Evolutionary conservation across 257 asterid genomes (phyloP).

Genomic region (Primulina eburnea): DNA sequence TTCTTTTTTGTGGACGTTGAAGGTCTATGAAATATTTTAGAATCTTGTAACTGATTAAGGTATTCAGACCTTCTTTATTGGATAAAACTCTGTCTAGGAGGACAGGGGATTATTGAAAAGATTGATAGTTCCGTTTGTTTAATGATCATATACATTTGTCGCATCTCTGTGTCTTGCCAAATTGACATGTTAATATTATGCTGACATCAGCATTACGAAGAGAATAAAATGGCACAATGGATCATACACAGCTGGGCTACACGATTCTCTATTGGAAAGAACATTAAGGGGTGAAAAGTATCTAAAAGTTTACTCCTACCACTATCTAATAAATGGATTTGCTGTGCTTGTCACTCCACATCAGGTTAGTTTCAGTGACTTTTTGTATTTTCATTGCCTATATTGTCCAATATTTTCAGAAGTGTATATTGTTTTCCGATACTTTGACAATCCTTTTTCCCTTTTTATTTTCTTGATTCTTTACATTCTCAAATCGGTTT

Average conservation of each 20-base stretch:
- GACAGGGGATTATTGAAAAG: neutral
- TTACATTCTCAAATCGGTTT: constrained; percentile 16
- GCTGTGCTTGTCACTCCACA: constrained; percentile 83
- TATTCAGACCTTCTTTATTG: neutral
- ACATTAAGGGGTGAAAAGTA: constrained; percentile 70
- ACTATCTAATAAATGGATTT: constrained; percentile 84
- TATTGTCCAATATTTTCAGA: neutral
- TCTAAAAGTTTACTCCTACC: constrained; percentile 91
- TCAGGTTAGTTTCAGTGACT: constrained; percentile 48
- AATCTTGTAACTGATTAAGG: constrained; percentile 10
- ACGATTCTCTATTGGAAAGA: constrained; percentile 63
- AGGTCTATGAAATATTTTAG: constrained; percentile 10
- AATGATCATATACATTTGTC: neutral
- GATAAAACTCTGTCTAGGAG: neutral
- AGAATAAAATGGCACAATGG: constrained; percentile 32
- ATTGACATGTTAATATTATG: constrained; percentile 24
- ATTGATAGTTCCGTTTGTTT: constrained; percentile 7
- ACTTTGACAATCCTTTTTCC: neutral
- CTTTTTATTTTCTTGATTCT: neutral
- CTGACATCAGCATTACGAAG: constrained; percentile 52
- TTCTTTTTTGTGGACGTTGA: constrained; percentile 7
- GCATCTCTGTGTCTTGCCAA: constrained; percentile 13
- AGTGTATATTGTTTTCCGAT: neutral
- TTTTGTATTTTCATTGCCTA: neutral
- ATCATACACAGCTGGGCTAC: constrained; percentile 58